Percentiles rank a stretch among this genome's conserved stretches.
Conservation (phyloP, 176 grass and related monocot genomes). For the Aegilops bicornis region DNA sequence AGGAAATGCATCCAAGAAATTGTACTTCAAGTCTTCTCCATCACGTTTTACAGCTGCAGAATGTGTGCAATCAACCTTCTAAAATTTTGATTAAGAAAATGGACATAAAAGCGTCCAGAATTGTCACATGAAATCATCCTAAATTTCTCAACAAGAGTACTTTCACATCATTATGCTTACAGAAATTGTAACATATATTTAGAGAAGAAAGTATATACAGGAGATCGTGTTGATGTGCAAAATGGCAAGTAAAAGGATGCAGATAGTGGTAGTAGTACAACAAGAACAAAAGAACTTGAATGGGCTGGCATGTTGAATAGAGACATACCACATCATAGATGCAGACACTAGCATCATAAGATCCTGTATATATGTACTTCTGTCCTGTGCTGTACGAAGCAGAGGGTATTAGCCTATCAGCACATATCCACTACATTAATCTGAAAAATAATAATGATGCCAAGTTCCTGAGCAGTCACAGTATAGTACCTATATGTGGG, state of each 20-base stretch:
- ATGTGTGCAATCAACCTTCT: not conserved
- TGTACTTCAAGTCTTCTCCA: not conserved
- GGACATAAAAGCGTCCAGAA: not conserved
- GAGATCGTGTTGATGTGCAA: not conserved
- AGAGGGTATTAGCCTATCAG: conserved; percentile 24
- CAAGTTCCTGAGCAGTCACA: not conserved
- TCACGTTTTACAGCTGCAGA: not conserved
- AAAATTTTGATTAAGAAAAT: not conserved
- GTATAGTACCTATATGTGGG: conserved; percentile 52
- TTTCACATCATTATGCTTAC: not conserved
- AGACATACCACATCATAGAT: conserved; percentile 77
- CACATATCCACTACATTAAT: not conserved
- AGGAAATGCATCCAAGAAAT: not conserved
- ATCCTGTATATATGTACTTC: conserved; percentile 91
- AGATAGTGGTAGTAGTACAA: no score
- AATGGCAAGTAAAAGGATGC: not conserved
- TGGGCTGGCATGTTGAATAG: not conserved
- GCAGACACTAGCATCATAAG: conserved; percentile 58
- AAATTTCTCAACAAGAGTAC: not conserved
- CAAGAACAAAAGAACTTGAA: not conserved
- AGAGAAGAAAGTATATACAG: not conserved
- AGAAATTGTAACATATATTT: not conserved
- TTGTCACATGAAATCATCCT: not conserved
- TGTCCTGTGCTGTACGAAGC: conserved; percentile 67
- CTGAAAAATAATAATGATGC: not conserved